A percentile compares a stretch with the other conserved stretches of the same genome.
Conservation (phyloP, 306 rosid genomes). For the Hylodesmum podocarpum region DNA sequence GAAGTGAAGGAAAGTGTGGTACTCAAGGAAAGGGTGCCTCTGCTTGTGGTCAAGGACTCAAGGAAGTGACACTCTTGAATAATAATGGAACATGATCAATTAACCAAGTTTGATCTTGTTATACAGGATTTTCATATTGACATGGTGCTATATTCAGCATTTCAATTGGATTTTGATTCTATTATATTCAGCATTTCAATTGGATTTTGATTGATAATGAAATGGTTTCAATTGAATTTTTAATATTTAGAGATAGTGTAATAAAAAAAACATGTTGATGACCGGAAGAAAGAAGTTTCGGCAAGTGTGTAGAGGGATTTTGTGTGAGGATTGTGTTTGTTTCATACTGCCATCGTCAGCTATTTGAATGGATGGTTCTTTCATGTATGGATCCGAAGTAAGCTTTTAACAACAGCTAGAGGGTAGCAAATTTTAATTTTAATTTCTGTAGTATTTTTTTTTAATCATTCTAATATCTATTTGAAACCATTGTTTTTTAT, state of each 20-base stretch:
- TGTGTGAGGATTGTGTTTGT: neutral
- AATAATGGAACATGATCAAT: neutral
- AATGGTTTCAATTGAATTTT: neutral
- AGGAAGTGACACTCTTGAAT: constrained; percentile 21
- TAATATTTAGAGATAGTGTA: neutral
- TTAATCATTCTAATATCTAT: too few relatives aligned
- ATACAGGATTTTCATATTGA: neutral
- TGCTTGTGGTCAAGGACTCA: constrained; percentile 33
- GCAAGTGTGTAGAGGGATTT: neutral
- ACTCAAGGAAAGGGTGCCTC: constrained; percentile 42
- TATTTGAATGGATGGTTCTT: neutral
- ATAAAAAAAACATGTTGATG: neutral
- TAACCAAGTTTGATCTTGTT: neutral
- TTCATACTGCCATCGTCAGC: neutral
- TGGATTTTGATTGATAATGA: too few relatives aligned
- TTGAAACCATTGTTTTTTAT: too few relatives aligned
- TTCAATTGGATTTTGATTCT: neutral
- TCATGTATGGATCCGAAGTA: too few relatives aligned
- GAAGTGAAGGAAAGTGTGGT: constrained; percentile 30
- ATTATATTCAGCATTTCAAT: neutral
- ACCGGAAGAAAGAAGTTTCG: neutral
- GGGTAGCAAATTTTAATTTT: too few relatives aligned
- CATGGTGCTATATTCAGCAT: neutral
- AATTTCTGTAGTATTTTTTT: too few relatives aligned
- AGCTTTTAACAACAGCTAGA: too few relatives aligned